Evolutionary conservation across 768 basidiomycete genomes (phyloP).

Genomic region (Suillus alpinus): DNA sequence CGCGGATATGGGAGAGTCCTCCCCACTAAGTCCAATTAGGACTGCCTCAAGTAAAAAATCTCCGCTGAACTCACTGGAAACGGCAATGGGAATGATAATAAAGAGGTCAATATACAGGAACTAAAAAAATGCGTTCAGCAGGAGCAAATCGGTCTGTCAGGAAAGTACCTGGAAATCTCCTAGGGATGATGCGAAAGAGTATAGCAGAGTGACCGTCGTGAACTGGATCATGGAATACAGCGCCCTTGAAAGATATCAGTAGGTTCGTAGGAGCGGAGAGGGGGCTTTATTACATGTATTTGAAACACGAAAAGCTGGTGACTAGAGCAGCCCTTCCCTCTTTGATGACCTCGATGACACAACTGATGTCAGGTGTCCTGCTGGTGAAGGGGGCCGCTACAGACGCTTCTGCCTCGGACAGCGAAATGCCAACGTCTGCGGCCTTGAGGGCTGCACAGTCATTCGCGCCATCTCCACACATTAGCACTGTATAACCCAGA

Average conservation of each 20-base stretch:
- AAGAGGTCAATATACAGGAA: conserved; percentile 98
- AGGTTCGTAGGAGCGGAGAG: neutral
- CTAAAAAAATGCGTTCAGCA: conserved; percentile 34
- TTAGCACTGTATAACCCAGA: conserved; percentile 93
- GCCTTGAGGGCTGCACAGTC: conserved; percentile 98
- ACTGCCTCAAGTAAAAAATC: neutral
- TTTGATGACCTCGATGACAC: conserved; percentile 94
- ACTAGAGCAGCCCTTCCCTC: conserved; percentile 95
- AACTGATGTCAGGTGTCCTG: conserved; percentile 89
- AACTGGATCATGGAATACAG: conserved; percentile 98
- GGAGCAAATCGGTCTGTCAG: neutral
- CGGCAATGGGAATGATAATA: conserved; percentile 95
- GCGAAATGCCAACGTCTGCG: conserved; percentile 93
- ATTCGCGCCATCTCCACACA: conserved; percentile 99
- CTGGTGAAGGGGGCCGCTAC: conserved; percentile 98
- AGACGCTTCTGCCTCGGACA: conserved; percentile 97
- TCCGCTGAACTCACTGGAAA: conserved; percentile 70
- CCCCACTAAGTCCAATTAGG: conserved; percentile 64
- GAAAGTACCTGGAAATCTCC: conserved; percentile 88
- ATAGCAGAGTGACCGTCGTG: conserved; percentile 93
- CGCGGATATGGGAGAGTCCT: conserved; percentile 86
- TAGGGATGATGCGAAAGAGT: conserved; percentile 93
- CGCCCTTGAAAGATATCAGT: conserved; percentile 59
- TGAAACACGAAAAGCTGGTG: conserved; percentile 99
- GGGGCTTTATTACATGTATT: conserved; percentile 80